A percentile compares a stretch with the other conserved stretches of the same genome.
Evolutionary conservation across 2,329 filamentous ascomycete genomes (phyloP).

Genomic region (Paracorniculantispora psalliotae): DNA sequence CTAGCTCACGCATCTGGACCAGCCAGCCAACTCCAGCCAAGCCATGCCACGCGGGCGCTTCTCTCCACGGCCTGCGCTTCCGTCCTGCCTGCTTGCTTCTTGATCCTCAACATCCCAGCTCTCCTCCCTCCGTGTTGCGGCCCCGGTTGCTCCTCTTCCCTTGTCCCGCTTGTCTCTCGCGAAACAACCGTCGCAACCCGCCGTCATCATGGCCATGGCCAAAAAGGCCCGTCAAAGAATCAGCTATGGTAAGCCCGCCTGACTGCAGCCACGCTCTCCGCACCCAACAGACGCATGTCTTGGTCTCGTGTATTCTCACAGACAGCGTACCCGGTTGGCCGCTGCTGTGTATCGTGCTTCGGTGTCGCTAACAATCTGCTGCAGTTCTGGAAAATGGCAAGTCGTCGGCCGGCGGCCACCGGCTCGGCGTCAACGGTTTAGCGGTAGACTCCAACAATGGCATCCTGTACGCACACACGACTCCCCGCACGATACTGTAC

Average conservation of each 20-base stretch:
- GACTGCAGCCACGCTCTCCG: not conserved
- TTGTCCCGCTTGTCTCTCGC: not conserved
- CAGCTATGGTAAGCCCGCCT: slow-evolving; percentile 53
- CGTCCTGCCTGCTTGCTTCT: not conserved
- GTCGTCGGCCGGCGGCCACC: slow-evolving; percentile 68
- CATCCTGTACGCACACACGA: slow-evolving; percentile 69
- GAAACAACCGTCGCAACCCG: slow-evolving; percentile 3
- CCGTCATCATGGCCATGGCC: slow-evolving; percentile 44
- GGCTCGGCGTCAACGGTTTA: slow-evolving; percentile 90
- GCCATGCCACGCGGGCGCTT: slow-evolving; percentile 12
- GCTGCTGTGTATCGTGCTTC: no score
- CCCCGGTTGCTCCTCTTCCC: not conserved
- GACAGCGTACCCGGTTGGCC: no score
- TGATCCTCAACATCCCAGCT: not conserved
- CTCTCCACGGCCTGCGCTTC: slow-evolving; percentile 1
- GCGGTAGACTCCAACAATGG: slow-evolving; percentile 78
- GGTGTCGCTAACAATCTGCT: slow-evolving; percentile 16
- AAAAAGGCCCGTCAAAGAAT: slow-evolving; percentile 66
- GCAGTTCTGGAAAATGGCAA: slow-evolving; percentile 56
- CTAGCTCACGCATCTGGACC: not conserved
- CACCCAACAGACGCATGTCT: slow-evolving; percentile 9
- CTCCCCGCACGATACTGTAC: slow-evolving; percentile 18
- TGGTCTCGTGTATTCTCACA: not conserved
- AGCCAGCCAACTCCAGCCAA: slow-evolving; percentile 8
- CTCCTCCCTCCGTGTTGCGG: not conserved